Conservation (phyloP, 2,329 filamentous ascomycete genomes). For the Pseudophaeomoniella oleicola region DNA sequence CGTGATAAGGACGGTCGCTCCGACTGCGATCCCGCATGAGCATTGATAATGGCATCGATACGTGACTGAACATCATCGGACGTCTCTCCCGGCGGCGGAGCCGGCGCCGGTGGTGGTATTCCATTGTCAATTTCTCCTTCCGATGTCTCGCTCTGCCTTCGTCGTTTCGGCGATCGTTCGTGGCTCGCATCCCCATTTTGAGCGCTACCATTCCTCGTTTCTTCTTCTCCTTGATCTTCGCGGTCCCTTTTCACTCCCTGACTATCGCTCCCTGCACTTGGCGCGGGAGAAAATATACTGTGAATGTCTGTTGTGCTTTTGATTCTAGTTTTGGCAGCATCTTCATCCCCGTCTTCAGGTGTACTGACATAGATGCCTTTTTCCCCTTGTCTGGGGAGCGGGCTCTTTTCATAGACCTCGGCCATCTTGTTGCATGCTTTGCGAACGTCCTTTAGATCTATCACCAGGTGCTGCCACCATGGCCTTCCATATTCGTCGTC, state of each 20-base stretch:
- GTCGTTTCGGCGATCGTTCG: conserved; percentile 6
- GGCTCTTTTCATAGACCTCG: conserved; percentile 32
- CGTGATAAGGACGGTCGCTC: not conserved
- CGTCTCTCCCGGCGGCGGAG: no score
- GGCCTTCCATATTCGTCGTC: conserved; percentile 60
- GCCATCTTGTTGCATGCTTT: conserved; percentile 65
- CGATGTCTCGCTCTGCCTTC: conserved; percentile 7
- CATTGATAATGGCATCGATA: conserved; percentile 20
- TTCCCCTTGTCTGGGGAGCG: conserved; percentile 26
- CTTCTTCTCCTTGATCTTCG: conserved; percentile 11
- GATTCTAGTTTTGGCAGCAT: conserved; percentile 22
- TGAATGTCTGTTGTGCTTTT: conserved; percentile 5
- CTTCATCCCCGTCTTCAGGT: conserved; percentile 17
- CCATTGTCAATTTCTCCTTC: conserved; percentile 10
- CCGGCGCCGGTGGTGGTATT: conserved; percentile 9
- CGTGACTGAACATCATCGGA: conserved; percentile 20
- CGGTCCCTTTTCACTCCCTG: conserved; percentile 25
- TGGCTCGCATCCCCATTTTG: conserved; percentile 6
- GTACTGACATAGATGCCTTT: conserved; percentile 23
- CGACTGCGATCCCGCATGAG: conserved; percentile 1
- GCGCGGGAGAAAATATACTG: conserved; percentile 6
- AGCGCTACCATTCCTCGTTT: conserved; percentile 7
- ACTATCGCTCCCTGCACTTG: conserved; percentile 14
- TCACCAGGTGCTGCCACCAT: conserved; percentile 75
- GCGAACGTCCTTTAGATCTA: conserved; percentile 54